Evolutionary conservation across 2,329 filamentous ascomycete genomes (phyloP), one percentile per base, ranked within the genome.

Genomic region (Aquanectria penicillioides): DNA sequence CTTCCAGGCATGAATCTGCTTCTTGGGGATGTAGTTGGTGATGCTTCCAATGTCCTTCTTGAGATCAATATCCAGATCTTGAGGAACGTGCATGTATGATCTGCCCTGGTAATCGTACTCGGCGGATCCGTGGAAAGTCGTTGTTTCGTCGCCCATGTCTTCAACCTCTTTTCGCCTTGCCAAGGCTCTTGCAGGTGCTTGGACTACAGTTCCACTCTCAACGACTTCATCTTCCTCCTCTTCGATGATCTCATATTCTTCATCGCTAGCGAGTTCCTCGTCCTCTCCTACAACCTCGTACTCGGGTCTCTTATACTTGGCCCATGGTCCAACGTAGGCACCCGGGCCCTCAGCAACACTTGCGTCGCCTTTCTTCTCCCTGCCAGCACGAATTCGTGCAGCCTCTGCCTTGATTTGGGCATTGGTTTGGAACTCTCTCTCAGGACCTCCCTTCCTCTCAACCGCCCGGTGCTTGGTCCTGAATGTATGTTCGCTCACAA

Each of bases 21-120:
- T 98, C 83, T 97, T 98, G 31, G 95, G 95, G 56, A 96, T 92
- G 73, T 88, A 99, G 75, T 97, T 98, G 73, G 94, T 94, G 72
- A 86, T 77, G 71, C 89, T 93, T 69, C 91, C 92, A 38, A 83
- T 75, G 60, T 96, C 93, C 77, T 95, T 96, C 64, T 84, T 86
- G 68, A 99, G 81, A 73, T 97, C 91, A 73, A 97, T 82, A 71
- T 93, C 92, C 77, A 97, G 80, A 74, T 97, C 94, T 74, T 93
- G 93, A 4, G 95, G 95, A 40, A 98, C 84, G 77, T 99, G 95
- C 94, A 99, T 97, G 75, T 97, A 99, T 28, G 94, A 97, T 65
- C 95, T 85, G 43, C 95, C 95, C 74, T 96, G 91, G 79, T 99
- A 99, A 75, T 99, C 95, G 80, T 89, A 90, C 77, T 95, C 82